phyloP scores from a whole-genome alignment of 805 yeast species.

The Cyberlindnera sargentensis region DNA sequence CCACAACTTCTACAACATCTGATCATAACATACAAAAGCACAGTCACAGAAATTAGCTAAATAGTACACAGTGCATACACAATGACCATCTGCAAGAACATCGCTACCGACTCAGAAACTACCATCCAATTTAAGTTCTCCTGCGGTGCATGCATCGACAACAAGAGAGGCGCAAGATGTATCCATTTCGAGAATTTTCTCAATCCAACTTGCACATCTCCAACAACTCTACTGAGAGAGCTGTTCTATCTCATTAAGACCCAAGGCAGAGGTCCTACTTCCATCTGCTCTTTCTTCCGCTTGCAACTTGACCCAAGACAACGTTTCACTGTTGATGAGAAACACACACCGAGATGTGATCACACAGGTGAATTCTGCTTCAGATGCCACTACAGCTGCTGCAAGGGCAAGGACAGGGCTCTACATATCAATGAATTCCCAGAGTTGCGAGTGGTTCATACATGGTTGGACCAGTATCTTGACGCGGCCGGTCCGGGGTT shows the following conservation, averaged over 20 bases:
- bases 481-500: too few species aligned
- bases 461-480: background rate
- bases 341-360: background rate
- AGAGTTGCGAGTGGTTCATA: background rate
- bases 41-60: too few species aligned
- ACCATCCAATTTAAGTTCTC: background rate
- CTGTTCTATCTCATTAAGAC: background rate
- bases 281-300: background rate
- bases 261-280: background rate
- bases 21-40: too few species aligned
- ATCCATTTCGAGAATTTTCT: background rate
- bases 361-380: background rate
- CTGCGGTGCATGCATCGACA: background rate
- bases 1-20: too few species aligned
- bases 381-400: background rate
- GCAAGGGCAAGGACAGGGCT: background rate
- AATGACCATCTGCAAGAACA: too few species aligned
- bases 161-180: background rate
- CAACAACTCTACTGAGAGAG: background rate
- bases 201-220: background rate
- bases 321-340: background rate
- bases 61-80: too few species aligned
- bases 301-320: background rate
- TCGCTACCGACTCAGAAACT: too few species aligned
- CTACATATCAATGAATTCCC: background rate